Evolutionary conservation across 2,329 filamentous ascomycete genomes (phyloP), one percentile per base, ranked within the genome.

Genomic region (Trichoderma semiorbis): DNA sequence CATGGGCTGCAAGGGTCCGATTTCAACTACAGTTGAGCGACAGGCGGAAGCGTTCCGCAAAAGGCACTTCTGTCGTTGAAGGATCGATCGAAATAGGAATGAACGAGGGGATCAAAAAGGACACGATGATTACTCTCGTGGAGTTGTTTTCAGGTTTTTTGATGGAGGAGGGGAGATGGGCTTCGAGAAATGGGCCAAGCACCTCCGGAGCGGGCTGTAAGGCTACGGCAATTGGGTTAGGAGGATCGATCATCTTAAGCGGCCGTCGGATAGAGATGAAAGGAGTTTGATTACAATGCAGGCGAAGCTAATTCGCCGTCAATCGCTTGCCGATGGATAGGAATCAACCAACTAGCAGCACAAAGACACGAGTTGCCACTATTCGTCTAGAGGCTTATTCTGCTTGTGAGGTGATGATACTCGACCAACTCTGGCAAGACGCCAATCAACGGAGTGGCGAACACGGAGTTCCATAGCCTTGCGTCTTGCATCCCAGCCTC

Each of bases 51-150:
- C 16, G 16, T 67, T 67, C 32, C 47, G 32, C 21, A 30, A 47
- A 30, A 18, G 60, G 28, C 26, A 64, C 61, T 64, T 53, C n/a
- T 64, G 36, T 64, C 11, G 24, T 32, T 64, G 47, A 67, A 67
- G 64, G 64, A 67, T 67, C 50, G 32, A 55, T 39, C 47, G 47
- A 36, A 14, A 67, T 67, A 67, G n/a, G 64, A 14, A 67, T 57
- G 16, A 57, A 57, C 28, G 47, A 57, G 36, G 24, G 36, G 24
- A 36, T 18, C 36, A 39, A 39, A 39, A 39, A 39, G 30, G 10
- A 53, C 7, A n/a, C 10, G 32, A 28, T 39, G 14, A 24, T 36
- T 34, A 7, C 12, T 26, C n/a, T 57, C 16, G 39, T 26, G 26
- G 36, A 7, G 18, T 18, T 30, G 26, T 26, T 10, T 12, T 43